Conservation (phyloP, 306 rosid genomes). For the Delonix regia region DNA sequence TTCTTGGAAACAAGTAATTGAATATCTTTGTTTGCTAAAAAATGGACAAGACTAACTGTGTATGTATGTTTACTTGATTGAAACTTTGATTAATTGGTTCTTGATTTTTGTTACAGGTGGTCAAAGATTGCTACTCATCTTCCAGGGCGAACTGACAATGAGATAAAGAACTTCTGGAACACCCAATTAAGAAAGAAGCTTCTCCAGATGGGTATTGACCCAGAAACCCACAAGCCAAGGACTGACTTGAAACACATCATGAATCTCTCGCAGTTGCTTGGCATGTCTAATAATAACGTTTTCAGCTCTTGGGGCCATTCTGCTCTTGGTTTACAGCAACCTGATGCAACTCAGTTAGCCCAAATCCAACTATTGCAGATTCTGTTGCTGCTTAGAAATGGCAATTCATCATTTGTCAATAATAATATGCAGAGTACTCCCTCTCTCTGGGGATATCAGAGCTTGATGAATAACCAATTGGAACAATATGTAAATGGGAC, state of each 20-base stretch:
- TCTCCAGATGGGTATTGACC: constrained; percentile 80
- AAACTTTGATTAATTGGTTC: not conserved
- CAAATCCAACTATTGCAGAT: constrained; percentile 64
- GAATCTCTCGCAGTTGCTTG: constrained; percentile 62
- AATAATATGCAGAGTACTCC: constrained; percentile 27
- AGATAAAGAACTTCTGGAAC: constrained; percentile 90
- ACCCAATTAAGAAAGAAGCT: constrained; percentile 83
- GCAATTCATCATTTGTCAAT: constrained; percentile 19
- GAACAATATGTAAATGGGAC: constrained; percentile 25
- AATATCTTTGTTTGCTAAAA: not conserved
- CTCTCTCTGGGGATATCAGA: constrained; percentile 29
- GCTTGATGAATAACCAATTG: constrained; percentile 37
- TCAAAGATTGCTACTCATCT: constrained; percentile 82
- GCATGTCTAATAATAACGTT: constrained; percentile 28
- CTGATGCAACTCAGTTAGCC: constrained; percentile 61
- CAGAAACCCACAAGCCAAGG: constrained; percentile 87
- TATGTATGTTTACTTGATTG: constrained; percentile 27
- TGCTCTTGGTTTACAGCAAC: constrained; percentile 57
- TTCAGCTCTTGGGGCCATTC: constrained; percentile 46
- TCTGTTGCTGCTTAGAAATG: constrained; percentile 47
- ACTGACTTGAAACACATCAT: constrained; percentile 67
- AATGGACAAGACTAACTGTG: too few species aligned
- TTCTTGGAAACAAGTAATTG: constrained; percentile 69
- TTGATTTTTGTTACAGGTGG: constrained; percentile 56
- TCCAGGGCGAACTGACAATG: constrained; percentile 87